Conservation (phyloP, 2,329 filamentous ascomycete species). For the Xylariaceae sp. region DNA sequence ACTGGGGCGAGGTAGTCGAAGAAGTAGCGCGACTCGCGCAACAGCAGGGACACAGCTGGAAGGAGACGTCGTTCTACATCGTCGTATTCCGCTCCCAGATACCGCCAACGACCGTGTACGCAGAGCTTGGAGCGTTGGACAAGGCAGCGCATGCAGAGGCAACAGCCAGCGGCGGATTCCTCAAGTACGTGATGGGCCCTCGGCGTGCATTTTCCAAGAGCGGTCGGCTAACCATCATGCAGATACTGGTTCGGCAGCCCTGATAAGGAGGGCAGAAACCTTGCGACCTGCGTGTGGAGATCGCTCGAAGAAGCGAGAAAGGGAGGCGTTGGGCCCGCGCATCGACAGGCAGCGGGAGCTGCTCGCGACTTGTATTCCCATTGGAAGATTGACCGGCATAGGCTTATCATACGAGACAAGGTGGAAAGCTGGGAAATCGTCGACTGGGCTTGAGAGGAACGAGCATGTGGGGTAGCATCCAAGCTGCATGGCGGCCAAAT, state of each 20-base stretch:
- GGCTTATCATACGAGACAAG: conserved; percentile 63
- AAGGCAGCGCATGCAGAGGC: conserved; percentile 78
- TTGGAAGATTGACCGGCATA: conserved; percentile 68
- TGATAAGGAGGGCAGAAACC: conserved; percentile 65
- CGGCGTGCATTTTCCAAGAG: conserved; percentile 4
- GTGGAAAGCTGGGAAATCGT: conserved; percentile 59
- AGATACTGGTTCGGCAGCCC: conserved; percentile 85
- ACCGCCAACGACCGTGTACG: conserved; percentile 60
- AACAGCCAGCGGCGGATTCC: conserved; percentile 69
- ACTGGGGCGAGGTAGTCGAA: conserved; percentile 63
- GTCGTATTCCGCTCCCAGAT: conserved; percentile 79
- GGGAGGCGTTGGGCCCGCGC: conserved; percentile 57
- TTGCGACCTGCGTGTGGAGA: conserved; percentile 75
- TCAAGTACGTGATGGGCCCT: conserved; percentile 56
- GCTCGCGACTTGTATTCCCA: conserved; percentile 58
- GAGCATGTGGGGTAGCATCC: conserved; percentile 20
- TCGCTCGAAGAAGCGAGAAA: conserved; percentile 54
- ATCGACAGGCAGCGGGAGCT: conserved; percentile 61
- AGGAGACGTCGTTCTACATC: conserved; percentile 67
- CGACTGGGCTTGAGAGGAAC: conserved; percentile 44
- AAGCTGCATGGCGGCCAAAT: conserved; percentile 16
- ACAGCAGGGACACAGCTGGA: conserved; percentile 50
- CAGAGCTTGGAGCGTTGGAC: conserved; percentile 68
- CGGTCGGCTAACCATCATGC: conserved; percentile 16
- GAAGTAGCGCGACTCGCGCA: conserved; percentile 50